phyloP scores from a whole-genome alignment of 345 rosid species.

The Eucalyptus camaldulensis region DNA sequence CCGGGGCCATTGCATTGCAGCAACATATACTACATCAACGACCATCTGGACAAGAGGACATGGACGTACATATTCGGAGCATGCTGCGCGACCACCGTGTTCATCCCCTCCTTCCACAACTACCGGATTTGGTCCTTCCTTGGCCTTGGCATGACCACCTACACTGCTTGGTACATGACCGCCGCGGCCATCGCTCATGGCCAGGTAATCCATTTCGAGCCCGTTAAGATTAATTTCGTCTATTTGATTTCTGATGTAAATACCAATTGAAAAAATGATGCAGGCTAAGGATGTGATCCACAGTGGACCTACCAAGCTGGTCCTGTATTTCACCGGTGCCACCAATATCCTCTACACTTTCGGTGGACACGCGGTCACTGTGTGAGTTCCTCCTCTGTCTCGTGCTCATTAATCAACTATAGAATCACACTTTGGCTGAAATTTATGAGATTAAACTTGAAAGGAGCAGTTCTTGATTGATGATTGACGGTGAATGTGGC shows the following conservation, averaged over 20 bases:
- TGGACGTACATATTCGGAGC: conserved; percentile 93
- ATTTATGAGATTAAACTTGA: not conserved
- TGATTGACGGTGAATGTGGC: not conserved
- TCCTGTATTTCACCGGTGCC: conserved; percentile 80
- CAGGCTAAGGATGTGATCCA: conserved; percentile 57
- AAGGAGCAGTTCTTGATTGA: not conserved
- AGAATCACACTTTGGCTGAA: not conserved
- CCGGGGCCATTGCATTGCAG: conserved; percentile 13
- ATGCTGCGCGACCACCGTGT: conserved; percentile 75
- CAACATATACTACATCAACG: conserved; percentile 72
- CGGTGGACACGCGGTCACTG: conserved; percentile 88
- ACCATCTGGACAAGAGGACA: conserved; percentile 74
- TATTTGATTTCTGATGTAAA: not conserved
- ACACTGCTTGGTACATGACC: conserved; percentile 86
- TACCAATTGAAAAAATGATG: not conserved
- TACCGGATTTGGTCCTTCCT: conserved; percentile 82
- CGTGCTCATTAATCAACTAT: not conserved
- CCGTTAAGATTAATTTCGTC: not conserved
- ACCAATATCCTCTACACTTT: conserved; percentile 82
- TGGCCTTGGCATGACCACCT: conserved; percentile 81
- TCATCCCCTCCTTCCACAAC: conserved; percentile 78
- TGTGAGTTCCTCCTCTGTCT: conserved; percentile 25
- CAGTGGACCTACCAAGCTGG: conserved; percentile 47
- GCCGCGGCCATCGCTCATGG: conserved; percentile 52
- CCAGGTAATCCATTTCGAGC: conserved; percentile 21